These are phyloP conservation scores for Gelatoporia subvermispora DNA, from an alignment of 768 basidiomycete species.

Conservation along the genomic window DNA sequence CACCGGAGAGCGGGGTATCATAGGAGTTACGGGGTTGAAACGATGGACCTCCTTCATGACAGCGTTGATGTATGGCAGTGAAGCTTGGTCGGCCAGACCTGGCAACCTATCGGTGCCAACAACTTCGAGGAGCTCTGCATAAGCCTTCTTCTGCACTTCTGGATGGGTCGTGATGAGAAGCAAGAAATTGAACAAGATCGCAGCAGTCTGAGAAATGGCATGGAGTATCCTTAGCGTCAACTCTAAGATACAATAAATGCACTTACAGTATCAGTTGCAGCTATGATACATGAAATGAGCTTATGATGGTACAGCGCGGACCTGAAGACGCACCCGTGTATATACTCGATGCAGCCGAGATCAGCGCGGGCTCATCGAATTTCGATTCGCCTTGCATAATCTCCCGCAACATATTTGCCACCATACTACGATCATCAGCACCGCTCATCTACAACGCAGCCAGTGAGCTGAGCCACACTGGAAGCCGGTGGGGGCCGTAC, in stretches of 20 bases:
- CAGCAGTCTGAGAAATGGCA: not conserved
- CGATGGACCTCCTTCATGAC: slow-evolving; percentile 12
- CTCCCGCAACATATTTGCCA: not conserved
- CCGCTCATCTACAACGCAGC: not conserved
- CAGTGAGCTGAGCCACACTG: not conserved
- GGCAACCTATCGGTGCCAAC: slow-evolving; percentile 20
- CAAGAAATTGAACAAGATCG: not conserved
- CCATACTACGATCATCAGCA: not conserved
- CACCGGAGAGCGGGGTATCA: slow-evolving; percentile 1
- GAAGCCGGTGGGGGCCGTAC: not conserved
- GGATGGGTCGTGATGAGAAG: slow-evolving; percentile 28
- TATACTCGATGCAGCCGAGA: slow-evolving; percentile 6
- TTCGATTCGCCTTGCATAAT: slow-evolving; percentile 2
- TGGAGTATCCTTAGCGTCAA: not conserved
- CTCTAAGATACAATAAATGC: not conserved
- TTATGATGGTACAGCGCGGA: not conserved
- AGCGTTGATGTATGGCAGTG: slow-evolving; percentile 9
- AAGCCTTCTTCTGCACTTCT: slow-evolving; percentile 22
- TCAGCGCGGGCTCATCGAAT: not conserved
- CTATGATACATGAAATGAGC: not conserved
- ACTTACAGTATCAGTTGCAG: slow-evolving; percentile 9
- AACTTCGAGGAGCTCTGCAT: slow-evolving; percentile 27
- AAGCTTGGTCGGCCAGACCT: not conserved
- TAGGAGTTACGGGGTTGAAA: not conserved
- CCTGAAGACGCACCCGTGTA: slow-evolving; percentile 4